These are phyloP conservation scores for Phytopythium aichiense DNA, from an alignment of 352 stramenopile species.

Conservation along the genomic window DNA sequence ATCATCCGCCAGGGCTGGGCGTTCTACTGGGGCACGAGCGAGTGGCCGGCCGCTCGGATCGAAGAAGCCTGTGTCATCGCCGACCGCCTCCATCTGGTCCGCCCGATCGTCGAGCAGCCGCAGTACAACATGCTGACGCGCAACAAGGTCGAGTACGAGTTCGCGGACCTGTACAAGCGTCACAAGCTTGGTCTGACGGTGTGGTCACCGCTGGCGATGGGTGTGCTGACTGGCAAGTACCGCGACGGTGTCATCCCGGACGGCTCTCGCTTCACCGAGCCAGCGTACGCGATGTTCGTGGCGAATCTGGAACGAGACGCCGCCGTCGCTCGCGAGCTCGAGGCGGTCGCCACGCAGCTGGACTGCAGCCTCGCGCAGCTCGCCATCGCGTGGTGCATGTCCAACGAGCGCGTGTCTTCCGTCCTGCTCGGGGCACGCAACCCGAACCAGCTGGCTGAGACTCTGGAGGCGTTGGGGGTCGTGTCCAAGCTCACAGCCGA, in stretches of 20 bases:
- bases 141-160: slow-evolving; percentile 53
- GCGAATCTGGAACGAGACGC: slow-evolving; percentile 23
- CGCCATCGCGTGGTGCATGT: slow-evolving; percentile 41
- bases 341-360: slow-evolving; percentile 26
- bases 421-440: slow-evolving; percentile 42
- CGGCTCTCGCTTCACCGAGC: slow-evolving; percentile 27
- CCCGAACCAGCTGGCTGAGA: slow-evolving; percentile 41
- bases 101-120: slow-evolving; percentile 42
- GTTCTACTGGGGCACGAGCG: slow-evolving; percentile 19
- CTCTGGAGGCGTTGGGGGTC: slow-evolving; percentile 37
- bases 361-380: slow-evolving; percentile 37
- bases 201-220: slow-evolving; percentile 41
- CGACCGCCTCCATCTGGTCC: slow-evolving; percentile 15
- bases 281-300: neutral
- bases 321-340: slow-evolving; percentile 16
- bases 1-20: slow-evolving; percentile 39
- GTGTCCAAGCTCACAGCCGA: slow-evolving; percentile 38
- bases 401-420: slow-evolving; percentile 40
- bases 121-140: slow-evolving; percentile 68
- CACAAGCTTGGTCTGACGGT: slow-evolving; percentile 56
- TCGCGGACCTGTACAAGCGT: slow-evolving; percentile 44
- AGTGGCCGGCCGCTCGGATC: slow-evolving; percentile 57
- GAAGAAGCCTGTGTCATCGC: slow-evolving; percentile 35
- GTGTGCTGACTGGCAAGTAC: slow-evolving; percentile 60
- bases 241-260: slow-evolving; percentile 20